Percentiles rank a stretch among this genome's conserved stretches.
phyloP scores from a whole-genome alignment of 2,329 filamentous ascomycete species.

The Cercospora canescens region DNA sequence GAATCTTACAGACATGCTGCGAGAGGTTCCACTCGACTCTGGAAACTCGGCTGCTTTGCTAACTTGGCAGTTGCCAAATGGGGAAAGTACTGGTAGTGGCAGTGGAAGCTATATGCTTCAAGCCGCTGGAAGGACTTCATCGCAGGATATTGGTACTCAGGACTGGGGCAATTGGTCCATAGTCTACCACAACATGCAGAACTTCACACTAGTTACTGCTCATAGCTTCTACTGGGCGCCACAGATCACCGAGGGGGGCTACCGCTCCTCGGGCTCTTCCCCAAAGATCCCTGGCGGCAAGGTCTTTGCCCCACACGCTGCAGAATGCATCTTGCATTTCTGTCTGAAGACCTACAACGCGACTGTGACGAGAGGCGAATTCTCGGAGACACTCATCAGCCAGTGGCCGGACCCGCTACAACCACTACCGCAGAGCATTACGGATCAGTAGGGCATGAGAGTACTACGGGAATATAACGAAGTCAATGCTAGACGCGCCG shows the following conservation, averaged over 20 bases:
- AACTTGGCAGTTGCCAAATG: not conserved
- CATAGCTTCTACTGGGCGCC: not conserved
- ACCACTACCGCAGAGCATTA: not conserved
- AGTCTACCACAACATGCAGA: not conserved
- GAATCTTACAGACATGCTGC: slow-evolving; percentile 6
- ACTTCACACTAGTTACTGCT: not conserved
- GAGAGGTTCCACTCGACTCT: not conserved
- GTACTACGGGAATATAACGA: not conserved
- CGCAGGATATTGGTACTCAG: not conserved
- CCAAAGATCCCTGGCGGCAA: not conserved
- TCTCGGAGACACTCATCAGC: slow-evolving; percentile 6
- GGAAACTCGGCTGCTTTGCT: not conserved
- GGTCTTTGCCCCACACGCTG: not conserved
- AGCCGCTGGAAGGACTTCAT: not conserved
- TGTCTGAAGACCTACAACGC: slow-evolving; percentile 17
- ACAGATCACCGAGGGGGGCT: too few relatives aligned
- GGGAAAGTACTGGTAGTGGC: not conserved
- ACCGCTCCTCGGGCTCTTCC: too few relatives aligned
- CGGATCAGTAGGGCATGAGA: not conserved
- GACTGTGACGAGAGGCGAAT: not conserved
- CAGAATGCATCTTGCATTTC: slow-evolving; percentile 13
- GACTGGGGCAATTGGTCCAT: not conserved
- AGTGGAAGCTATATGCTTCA: not conserved
- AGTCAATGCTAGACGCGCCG: not conserved
- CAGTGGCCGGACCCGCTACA: slow-evolving; percentile 12